Conservation (phyloP, 208 protist species). For the Wallacemonas sp. region DNA sequence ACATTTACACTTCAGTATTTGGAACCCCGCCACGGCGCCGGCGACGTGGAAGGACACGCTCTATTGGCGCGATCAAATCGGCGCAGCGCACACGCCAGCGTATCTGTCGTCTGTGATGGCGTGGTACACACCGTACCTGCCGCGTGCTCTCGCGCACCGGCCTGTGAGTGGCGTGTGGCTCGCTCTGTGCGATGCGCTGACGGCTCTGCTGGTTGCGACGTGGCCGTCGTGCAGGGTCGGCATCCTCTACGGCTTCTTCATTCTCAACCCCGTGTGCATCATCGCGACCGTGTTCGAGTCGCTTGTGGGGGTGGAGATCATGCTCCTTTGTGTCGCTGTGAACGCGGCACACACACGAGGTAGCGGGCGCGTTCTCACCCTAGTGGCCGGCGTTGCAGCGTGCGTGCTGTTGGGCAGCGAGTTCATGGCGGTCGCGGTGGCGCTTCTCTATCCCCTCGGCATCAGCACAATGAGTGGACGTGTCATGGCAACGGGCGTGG, state of each 20-base stretch:
- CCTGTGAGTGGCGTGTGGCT: conserved; percentile 40
- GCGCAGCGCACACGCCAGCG: conserved; percentile 7
- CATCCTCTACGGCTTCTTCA: conserved; percentile 64
- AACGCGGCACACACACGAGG: conserved; percentile 34
- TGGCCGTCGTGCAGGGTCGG: conserved; percentile 40
- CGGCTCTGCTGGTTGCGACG: conserved; percentile 45
- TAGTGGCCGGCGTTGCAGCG: conserved; percentile 21
- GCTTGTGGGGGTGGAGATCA: conserved; percentile 55
- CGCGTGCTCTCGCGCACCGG: conserved; percentile 26
- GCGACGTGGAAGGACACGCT: conserved; percentile 68
- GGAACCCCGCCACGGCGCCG: conserved; percentile 38
- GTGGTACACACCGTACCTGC: conserved; percentile 73
- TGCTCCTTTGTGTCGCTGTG: conserved; percentile 46
- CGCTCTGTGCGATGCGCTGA: conserved; percentile 62
- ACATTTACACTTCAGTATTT: conserved; percentile 39
- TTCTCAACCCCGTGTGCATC: conserved; percentile 63
- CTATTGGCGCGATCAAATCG: conserved; percentile 52
- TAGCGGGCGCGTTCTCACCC: background rate
- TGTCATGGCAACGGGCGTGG: background rate
- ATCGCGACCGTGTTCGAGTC: conserved; percentile 50
- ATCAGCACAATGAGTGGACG: conserved; percentile 20
- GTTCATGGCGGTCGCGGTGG: conserved; percentile 57
- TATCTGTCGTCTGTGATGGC: conserved; percentile 47
- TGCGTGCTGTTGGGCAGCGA: conserved; percentile 35
- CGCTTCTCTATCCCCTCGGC: conserved; percentile 59